A percentile compares a stretch with the other conserved stretches of the same genome.
Conservation (phyloP, 768 basidiomycete species). For the Podaxis mareebaensis region DNA sequence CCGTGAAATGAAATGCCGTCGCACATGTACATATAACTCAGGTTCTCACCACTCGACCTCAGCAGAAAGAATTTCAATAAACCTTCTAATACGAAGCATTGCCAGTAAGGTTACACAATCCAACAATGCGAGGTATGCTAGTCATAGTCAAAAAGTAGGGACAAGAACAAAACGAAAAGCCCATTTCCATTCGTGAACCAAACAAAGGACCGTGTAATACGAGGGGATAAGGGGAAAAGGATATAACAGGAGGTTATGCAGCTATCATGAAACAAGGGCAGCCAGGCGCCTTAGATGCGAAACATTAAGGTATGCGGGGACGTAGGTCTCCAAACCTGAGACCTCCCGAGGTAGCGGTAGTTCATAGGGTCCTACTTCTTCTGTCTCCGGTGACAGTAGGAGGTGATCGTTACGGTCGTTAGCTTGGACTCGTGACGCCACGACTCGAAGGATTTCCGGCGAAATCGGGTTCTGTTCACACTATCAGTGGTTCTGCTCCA, state of each 20-base stretch:
- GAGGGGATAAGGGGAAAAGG: slow-evolving; percentile 17
- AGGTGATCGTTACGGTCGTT: slow-evolving; percentile 98
- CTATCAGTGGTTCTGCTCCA: slow-evolving; percentile 11
- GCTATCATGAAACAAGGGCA: slow-evolving; percentile 71
- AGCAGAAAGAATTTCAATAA: slow-evolving; percentile 15
- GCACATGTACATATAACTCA: not conserved
- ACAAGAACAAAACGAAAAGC: not conserved
- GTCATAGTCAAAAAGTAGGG: slow-evolving; percentile 1
- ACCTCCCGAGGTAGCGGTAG: slow-evolving; percentile 93
- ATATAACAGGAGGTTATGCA: slow-evolving; percentile 20
- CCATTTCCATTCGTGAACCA: not conserved
- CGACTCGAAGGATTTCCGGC: slow-evolving; percentile 94
- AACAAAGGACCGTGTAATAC: slow-evolving; percentile 34
- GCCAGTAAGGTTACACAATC: slow-evolving; percentile 38
- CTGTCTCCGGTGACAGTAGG: slow-evolving; percentile 92
- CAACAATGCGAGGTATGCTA: slow-evolving; percentile 44
- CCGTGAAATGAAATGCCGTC: not conserved
- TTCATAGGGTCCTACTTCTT: slow-evolving; percentile 96
- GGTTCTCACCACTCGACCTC: not conserved
- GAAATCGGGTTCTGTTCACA: slow-evolving; percentile 84
- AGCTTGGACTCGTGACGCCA: slow-evolving; percentile 92
- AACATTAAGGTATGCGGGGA: slow-evolving; percentile 88
- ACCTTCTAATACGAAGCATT: slow-evolving; percentile 37
- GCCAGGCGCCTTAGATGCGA: slow-evolving; percentile 87
- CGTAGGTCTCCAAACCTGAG: slow-evolving; percentile 94